Conservation (phyloP, 2,329 filamentous ascomycete species). For the Calonectria pseudoturangicola region DNA sequence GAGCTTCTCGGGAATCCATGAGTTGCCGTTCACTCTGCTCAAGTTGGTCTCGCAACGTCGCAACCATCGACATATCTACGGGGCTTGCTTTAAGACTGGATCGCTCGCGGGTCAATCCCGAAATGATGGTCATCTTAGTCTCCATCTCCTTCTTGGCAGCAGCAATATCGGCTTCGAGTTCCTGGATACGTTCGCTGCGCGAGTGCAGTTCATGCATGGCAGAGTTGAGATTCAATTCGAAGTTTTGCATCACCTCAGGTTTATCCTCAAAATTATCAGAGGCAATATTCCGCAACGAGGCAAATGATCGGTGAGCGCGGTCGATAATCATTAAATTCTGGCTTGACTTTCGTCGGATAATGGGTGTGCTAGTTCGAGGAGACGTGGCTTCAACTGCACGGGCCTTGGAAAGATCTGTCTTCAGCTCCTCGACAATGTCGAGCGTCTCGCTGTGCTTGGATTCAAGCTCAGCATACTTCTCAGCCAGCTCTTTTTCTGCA, state of each 20-base stretch:
- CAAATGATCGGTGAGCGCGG: constrained; percentile 92
- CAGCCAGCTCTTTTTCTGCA: constrained; percentile 81
- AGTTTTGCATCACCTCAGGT: constrained; percentile 91
- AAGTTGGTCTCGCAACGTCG: constrained; percentile 90
- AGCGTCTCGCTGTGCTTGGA: constrained; percentile 87
- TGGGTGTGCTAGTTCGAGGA: constrained; percentile 79
- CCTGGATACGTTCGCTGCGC: constrained; percentile 91
- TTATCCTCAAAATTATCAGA: constrained; percentile 88
- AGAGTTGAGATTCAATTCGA: constrained; percentile 92
- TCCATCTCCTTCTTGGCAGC: constrained; percentile 97
- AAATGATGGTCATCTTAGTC: constrained; percentile 95
- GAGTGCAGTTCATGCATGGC: constrained; percentile 94
- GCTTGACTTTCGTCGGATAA: constrained; percentile 94
- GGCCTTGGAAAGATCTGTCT: constrained; percentile 88
- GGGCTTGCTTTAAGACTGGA: constrained; percentile 90
- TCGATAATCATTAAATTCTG: constrained; percentile 92
- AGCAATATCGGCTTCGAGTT: constrained; percentile 89
- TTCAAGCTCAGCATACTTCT: constrained; percentile 89
- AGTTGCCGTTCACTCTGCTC: constrained; percentile 90
- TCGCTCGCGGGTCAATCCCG: constrained; percentile 92
- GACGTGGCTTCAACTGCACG: constrained; percentile 76
- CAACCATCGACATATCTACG: constrained; percentile 93
- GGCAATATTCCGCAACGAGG: constrained; percentile 91
- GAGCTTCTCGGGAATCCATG: constrained; percentile 80
- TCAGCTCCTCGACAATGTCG: constrained; percentile 92